Conservation (phyloP, 371 early-diverging fungal species). For the Syncephalastrum racemosum region DNA sequence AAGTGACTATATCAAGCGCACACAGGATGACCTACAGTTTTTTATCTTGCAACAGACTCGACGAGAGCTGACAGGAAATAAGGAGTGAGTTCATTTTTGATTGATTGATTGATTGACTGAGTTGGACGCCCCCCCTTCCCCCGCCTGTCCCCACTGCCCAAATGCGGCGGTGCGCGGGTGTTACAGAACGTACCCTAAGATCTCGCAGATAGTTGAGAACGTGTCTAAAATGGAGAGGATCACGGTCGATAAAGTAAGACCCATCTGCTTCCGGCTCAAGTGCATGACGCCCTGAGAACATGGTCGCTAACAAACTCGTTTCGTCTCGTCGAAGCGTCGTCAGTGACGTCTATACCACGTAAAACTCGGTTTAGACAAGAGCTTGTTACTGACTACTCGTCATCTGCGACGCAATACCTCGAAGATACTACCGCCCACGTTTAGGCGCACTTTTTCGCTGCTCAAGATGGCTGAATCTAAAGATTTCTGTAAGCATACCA, state of each 20-base stretch:
- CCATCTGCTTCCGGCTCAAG: conserved; percentile 34
- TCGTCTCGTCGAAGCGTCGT: conserved; percentile 36
- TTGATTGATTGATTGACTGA: no score
- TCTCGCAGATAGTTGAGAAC: conserved; percentile 38
- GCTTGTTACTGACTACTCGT: background rate
- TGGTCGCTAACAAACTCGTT: conserved; percentile 37
- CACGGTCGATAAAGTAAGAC: conserved; percentile 44
- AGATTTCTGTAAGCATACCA: background rate
- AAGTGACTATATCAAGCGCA: background rate
- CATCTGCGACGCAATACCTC: conserved; percentile 19
- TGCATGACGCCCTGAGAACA: conserved; percentile 44
- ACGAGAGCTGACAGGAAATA: no score
- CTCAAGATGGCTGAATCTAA: conserved; percentile 15
- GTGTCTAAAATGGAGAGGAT: conserved; percentile 36
- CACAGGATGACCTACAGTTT: background rate
- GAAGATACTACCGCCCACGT: conserved; percentile 40
- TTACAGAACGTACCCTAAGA: conserved; percentile 21
- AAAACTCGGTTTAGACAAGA: background rate
- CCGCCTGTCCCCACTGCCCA: no score
- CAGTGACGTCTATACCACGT: conserved; percentile 27
- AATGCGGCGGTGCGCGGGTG: no score
- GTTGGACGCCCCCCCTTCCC: no score
- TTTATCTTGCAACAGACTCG: no score
- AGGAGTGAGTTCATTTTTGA: background rate
- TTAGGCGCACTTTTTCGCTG: conserved; percentile 33